Conservation (phyloP, 2,329 filamentous ascomycete species). For the Neofusicoccum laricinum region DNA sequence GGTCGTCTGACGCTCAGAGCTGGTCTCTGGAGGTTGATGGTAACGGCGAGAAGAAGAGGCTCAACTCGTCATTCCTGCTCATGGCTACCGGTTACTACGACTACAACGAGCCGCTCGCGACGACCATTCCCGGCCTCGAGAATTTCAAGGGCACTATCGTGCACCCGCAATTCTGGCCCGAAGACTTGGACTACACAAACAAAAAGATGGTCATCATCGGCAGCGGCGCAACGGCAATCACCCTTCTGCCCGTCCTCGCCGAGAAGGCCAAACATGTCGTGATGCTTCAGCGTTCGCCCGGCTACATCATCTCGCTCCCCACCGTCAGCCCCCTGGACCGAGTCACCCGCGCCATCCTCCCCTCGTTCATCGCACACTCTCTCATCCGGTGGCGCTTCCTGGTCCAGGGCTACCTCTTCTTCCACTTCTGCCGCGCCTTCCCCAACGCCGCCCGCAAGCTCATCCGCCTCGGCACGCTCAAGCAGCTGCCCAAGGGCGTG, state of each 20-base stretch:
- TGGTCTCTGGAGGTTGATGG: constrained; percentile 43
- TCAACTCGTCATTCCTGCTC: constrained; percentile 51
- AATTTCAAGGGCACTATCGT: constrained; percentile 62
- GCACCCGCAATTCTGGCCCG: constrained; percentile 76
- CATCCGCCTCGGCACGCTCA: constrained; percentile 46
- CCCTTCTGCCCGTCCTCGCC: constrained; percentile 67
- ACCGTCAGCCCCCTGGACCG: constrained; percentile 39
- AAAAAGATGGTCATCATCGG: constrained; percentile 73
- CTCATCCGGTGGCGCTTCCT: constrained; percentile 54
- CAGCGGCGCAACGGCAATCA: constrained; percentile 76
- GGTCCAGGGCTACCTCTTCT: constrained; percentile 48
- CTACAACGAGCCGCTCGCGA: constrained; percentile 61
- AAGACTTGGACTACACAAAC: constrained; percentile 61
- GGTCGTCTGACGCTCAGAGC: constrained; percentile 48
- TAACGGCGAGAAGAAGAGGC: constrained; percentile 34
- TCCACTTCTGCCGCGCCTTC: constrained; percentile 52
- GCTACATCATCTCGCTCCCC: constrained; percentile 60
- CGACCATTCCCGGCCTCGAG: constrained; percentile 62
- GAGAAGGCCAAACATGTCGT: constrained; percentile 64
- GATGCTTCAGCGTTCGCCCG: constrained; percentile 77
- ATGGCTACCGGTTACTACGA: constrained; percentile 71
- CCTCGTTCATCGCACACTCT: constrained; percentile 45
- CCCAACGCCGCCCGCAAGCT: constrained; percentile 49
- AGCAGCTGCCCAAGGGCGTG: constrained; percentile 50
- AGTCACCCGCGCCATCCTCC: constrained; percentile 45